These are phyloP conservation scores for Straminergon stramineum DNA, from an alignment of 225 moss, liverwort and hornwort species.

Conservation along the genomic window DNA sequence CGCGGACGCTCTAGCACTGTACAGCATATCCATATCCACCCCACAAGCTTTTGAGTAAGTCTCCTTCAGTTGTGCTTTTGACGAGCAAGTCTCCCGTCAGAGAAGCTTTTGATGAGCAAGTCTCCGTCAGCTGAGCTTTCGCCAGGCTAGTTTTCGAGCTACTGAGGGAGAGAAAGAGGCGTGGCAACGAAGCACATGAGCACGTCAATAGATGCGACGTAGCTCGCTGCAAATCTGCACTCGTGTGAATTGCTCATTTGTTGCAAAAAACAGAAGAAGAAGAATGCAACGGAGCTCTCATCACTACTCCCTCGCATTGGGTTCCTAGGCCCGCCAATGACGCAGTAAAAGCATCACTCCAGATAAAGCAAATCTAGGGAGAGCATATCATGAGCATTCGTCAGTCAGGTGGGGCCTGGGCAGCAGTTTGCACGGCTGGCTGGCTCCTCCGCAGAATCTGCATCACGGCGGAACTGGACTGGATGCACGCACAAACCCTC, in stretches of 20 bases:
- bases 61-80: not conserved
- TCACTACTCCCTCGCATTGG: not conserved
- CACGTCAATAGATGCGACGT: not conserved
- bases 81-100: not conserved
- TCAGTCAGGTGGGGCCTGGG: not conserved
- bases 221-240: not conserved
- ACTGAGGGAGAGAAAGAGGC: not conserved
- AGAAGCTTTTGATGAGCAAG: not conserved
- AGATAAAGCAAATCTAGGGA: not conserved
- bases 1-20: not conserved
- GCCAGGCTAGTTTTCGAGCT: not conserved
- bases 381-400: not conserved
- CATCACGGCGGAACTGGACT: not conserved
- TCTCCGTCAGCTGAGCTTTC: not conserved
- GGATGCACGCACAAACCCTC: not conserved
- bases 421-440: conserved; percentile 2
- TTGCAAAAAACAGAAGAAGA: not conserved
- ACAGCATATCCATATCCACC: not conserved
- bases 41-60: not conserved
- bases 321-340: not conserved
- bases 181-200: not conserved
- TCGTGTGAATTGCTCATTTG: not conserved
- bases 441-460: conserved; percentile 3
- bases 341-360: not conserved
- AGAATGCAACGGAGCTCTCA: not conserved